Evolutionary conservation across 1,139 yeast species (phyloP).

Genomic region (Yamadazyma taylorii): DNA sequence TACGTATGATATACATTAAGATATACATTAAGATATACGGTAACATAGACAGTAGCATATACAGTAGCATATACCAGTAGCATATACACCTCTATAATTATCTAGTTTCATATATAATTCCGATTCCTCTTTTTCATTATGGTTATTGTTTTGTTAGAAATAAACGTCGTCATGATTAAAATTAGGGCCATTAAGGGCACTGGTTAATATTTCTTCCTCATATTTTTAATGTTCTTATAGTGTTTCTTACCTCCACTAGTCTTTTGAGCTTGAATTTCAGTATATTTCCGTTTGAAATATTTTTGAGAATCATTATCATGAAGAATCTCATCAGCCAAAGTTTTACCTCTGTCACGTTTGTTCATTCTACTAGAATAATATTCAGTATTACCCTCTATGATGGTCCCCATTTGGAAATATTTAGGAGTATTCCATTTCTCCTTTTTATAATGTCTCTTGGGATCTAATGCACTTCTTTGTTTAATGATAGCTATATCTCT

Average conservation of each 20-base stretch:
- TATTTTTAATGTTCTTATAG: conserved; percentile 63
- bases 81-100: not conserved
- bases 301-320: conserved; percentile 67
- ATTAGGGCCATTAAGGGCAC: no score
- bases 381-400: conserved; percentile 80
- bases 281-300: conserved; percentile 83
- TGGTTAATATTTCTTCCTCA: conserved; percentile 52
- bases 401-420: conserved; percentile 84
- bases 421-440: conserved; percentile 82
- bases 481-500: conserved; percentile 78
- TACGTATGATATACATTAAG: no score
- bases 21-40: no score
- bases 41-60: no score
- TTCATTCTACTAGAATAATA: conserved; percentile 70
- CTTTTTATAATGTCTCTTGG: conserved; percentile 91
- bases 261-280: conserved; percentile 72
- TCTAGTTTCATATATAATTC: not conserved
- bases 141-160: not conserved
- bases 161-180: not conserved
- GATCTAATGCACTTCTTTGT: conserved; percentile 90
- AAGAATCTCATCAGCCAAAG: conserved; percentile 80
- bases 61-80: no score
- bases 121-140: conserved; percentile 1
- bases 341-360: conserved; percentile 70
- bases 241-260: conserved; percentile 75